Evolutionary conservation across 495 filamentous ascomycete species (phyloP).

Genomic region (Hypoxylon fuscum): DNA sequence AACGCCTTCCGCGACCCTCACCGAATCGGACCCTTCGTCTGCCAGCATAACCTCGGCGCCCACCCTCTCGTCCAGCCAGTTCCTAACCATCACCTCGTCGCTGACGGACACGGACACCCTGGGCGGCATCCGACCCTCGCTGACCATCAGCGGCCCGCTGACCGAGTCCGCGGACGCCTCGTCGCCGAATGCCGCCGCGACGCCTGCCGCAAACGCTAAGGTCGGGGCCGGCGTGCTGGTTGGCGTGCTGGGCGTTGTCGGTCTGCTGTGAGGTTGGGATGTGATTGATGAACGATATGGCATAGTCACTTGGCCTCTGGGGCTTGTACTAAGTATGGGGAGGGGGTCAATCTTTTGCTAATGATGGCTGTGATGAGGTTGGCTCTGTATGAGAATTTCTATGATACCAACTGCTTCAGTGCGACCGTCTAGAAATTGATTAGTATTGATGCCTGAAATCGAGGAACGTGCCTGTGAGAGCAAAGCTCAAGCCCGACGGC

Average conservation of each 20-base stretch:
- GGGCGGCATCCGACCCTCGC: conserved; percentile 2
- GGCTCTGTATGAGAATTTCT: too few relatives aligned
- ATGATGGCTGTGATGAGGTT: too few relatives aligned
- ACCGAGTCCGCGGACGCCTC: conserved; percentile 10
- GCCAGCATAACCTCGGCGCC: background rate
- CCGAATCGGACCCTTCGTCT: background rate
- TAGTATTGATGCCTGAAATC: too few relatives aligned
- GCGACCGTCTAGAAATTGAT: too few relatives aligned
- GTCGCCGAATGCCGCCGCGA: conserved; percentile 29
- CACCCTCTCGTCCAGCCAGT: conserved; percentile 5
- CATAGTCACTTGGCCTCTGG: too few relatives aligned
- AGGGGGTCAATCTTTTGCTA: too few relatives aligned
- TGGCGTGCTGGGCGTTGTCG: conserved; percentile 39
- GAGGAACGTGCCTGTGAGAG: too few relatives aligned
- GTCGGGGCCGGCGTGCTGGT: conserved; percentile 39
- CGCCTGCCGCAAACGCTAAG: conserved; percentile 18
- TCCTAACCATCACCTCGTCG: conserved; percentile 5
- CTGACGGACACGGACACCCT: conserved; percentile 14
- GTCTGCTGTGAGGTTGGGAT: conserved; percentile 17
- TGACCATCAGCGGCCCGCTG: conserved; percentile 14
- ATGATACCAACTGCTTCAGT: too few relatives aligned
- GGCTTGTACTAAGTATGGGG: too few relatives aligned
- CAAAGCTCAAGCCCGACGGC: too few relatives aligned
- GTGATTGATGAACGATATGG: background rate
- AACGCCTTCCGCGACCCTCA: too few relatives aligned